Conservation (phyloP, 108 stramenopile genomes). For the Thalassiosira profunda region DNA sequence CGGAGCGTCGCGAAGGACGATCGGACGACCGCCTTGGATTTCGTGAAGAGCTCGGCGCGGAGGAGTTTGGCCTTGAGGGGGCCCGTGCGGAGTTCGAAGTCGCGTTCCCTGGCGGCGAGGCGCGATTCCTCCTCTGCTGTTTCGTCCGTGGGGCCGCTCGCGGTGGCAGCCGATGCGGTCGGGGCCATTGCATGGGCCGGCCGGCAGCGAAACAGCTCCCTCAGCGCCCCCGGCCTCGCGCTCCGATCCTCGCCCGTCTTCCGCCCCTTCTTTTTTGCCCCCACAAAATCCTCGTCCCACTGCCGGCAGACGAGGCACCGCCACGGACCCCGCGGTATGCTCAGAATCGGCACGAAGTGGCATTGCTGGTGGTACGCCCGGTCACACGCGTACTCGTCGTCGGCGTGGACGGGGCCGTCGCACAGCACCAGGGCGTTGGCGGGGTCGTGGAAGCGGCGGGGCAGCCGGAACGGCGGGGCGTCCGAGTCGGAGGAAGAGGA, state of each 20-base stretch:
- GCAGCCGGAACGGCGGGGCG: conserved; percentile 54
- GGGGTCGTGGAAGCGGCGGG: conserved; percentile 64
- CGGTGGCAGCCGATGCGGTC: background rate
- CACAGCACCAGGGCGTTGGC: conserved; percentile 83
- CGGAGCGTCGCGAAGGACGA: conserved; percentile 37
- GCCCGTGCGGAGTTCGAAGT: conserved; percentile 28
- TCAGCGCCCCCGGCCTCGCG: background rate
- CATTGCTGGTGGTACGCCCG: conserved; percentile 90
- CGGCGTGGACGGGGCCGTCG: conserved; percentile 51
- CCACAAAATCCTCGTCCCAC: conserved; percentile 33
- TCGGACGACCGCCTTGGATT: conserved; percentile 37
- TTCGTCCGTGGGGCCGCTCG: background rate
- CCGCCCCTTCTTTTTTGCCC: conserved; percentile 16
- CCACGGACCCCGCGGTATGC: conserved; percentile 77
- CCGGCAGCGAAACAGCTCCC: conserved; percentile 27
- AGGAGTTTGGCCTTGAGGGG: conserved; percentile 40
- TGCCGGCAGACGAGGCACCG: conserved; percentile 73
- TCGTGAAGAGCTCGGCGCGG: conserved; percentile 28
- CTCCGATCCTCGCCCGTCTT: background rate
- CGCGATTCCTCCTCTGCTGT: background rate
- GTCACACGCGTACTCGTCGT: conserved; percentile 51
- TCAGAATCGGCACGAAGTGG: conserved; percentile 86
- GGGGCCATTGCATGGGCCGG: background rate
- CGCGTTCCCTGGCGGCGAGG: conserved; percentile 9
- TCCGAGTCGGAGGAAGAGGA: too few relatives aligned